These are phyloP conservation scores for Forsythia viridissima DNA, from an alignment of 257 asterid species.

Conservation along the genomic window DNA sequence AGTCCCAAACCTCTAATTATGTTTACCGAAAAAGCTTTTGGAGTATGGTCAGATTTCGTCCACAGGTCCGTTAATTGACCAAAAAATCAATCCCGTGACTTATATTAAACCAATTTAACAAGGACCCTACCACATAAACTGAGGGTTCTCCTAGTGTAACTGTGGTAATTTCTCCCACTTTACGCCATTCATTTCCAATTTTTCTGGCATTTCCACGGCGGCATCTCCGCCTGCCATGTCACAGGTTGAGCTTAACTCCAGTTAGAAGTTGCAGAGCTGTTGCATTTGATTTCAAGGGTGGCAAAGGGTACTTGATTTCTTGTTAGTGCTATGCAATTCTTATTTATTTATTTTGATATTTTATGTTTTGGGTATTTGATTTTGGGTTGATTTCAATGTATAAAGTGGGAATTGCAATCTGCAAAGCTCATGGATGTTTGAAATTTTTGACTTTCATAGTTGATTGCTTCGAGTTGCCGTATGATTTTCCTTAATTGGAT, in stretches of 20 bases:
- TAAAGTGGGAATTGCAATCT: background rate
- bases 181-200: constrained; percentile 16
- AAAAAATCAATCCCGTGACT: no score
- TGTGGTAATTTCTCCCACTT: background rate
- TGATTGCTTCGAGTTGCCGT: background rate
- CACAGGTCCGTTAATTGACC: no score
- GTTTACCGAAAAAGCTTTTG: no score
- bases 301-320: constrained; percentile 51
- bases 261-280: constrained; percentile 30
- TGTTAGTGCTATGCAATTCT: background rate
- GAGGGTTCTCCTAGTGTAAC: no score
- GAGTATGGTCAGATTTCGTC: no score
- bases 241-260: constrained; percentile 26
- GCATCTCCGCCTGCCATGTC: constrained; percentile 13
- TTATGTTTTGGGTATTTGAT: background rate
- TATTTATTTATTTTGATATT: background rate
- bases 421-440: background rate
- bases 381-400: background rate
- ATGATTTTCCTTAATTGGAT: background rate
- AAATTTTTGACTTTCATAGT: background rate
- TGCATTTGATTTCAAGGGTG: constrained; percentile 57
- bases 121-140: no score
- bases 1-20: no score
- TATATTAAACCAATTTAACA: no score
- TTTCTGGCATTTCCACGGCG: constrained; percentile 38